phyloP scores from a whole-genome alignment of 2,329 filamentous ascomycete species.

The Diaporthe citri region DNA sequence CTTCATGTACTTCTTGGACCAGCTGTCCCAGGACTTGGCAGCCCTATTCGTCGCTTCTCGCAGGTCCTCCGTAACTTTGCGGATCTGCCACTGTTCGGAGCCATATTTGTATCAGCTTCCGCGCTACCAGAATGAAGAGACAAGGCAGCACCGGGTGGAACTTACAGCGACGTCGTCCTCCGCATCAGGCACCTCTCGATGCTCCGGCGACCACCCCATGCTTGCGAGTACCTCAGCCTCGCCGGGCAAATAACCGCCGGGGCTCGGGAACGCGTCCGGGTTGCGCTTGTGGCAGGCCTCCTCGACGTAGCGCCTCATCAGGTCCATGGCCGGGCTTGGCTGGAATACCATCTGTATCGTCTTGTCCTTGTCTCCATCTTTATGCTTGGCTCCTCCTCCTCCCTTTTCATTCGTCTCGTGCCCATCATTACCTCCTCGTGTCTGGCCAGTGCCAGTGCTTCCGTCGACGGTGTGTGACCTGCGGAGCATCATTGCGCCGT shows the following conservation, averaged over 20 bases:
- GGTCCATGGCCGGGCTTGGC: conserved; percentile 26
- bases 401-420: background rate
- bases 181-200: conserved; percentile 8
- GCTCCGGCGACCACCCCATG: conserved; percentile 26
- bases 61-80: conserved; percentile 15
- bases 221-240: conserved; percentile 13
- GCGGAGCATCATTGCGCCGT: background rate
- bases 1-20: conserved; percentile 10
- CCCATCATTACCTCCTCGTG: background rate
- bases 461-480: background rate
- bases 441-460: background rate
- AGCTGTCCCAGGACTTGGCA: conserved; percentile 19
- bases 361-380: background rate
- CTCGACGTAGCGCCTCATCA: conserved; percentile 23
- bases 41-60: conserved; percentile 7
- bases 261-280: conserved; percentile 19
- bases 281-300: conserved; percentile 32
- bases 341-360: conserved; percentile 25
- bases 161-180: conserved; percentile 20
- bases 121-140: too few relatives aligned
- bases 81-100: conserved; percentile 27
- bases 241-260: background rate
- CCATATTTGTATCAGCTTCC: background rate
- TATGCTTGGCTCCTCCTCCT: background rate
- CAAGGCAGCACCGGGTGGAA: background rate